Base-by-base conservation (phyloP, 1,284 basidiomycete species). In the Rhodotorula sp. region DNA sequence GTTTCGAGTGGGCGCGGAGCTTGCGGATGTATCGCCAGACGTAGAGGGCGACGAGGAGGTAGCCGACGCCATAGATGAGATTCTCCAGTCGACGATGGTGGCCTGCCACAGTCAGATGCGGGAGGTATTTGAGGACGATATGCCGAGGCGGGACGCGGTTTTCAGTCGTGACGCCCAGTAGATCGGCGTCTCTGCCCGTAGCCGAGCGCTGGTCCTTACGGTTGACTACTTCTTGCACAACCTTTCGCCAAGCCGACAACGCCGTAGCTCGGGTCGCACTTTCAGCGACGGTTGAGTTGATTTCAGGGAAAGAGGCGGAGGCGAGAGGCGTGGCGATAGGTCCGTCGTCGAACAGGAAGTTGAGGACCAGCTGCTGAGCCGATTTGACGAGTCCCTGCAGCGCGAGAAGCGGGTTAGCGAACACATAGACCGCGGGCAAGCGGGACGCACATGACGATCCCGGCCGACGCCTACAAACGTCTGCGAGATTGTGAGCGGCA, bases 1-100 rank as follows among this genome's bases (percentile, higher is more conserved):
- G 85, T 59, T 91, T 87, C 1, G 92, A 95, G 80, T 99, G 94
- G 85, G 83, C 92, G 90, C 57, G 86, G 85, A 54, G 88, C 86
- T 80, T 95, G 26, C 65, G 62, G 48, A 70, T 68, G 60, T 64
- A 68, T 7, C 66, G 86, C 52, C 89, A 87, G 69, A 94, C 89
- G 74, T 91, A 92, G 31, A 86, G 83, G 75, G 90, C 85, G 77
- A 97, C 89, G 48, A 87, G 84, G 37, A 87, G 80, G 81, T 98
- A 98, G 28, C 91, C 89, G 30, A 89, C 76, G 75, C 89, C 89
- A 63, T 94, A 84, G 76, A 92, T 87, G 3, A 86, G 82, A 20
- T 76, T 70, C 57, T 62, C 76, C 64, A 74, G 64, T 1, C 64
- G 68, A 2, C 73, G 70, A 7, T 70, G 70, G 37, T 74, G 67